These are phyloP conservation scores for Exophiala mesophila DNA, from an alignment of 2,329 filamentous ascomycete species.

Conservation along the genomic window DNA sequence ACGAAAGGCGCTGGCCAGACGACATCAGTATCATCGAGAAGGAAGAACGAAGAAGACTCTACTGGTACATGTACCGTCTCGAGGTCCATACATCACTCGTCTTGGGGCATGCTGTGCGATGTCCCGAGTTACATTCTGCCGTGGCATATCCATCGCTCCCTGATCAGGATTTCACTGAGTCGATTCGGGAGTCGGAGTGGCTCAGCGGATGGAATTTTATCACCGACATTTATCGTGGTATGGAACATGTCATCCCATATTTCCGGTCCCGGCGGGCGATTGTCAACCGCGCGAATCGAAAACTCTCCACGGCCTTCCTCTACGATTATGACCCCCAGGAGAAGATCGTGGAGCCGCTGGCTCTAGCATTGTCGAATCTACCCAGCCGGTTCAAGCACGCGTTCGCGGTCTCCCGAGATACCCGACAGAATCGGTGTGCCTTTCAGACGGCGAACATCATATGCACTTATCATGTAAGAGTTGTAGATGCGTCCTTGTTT, in stretches of 20 bases:
- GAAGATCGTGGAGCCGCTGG: slow-evolving; percentile 2
- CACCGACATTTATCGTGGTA: slow-evolving; percentile 9
- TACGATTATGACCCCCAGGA: slow-evolving; percentile 5
- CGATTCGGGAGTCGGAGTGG: slow-evolving; percentile 3
- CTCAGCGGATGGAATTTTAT: slow-evolving; percentile 11
- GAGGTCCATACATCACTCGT: slow-evolving; percentile 11
- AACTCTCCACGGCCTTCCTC: slow-evolving; percentile 1
- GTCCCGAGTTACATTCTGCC: slow-evolving; percentile 8
- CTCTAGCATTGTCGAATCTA: not conserved
- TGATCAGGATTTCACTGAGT: slow-evolving; percentile 6
- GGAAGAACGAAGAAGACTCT: slow-evolving; percentile 9
- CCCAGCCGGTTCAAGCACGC: slow-evolving; percentile 5
- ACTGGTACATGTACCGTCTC: slow-evolving; percentile 13
- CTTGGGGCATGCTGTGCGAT: slow-evolving; percentile 9
- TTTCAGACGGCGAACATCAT: slow-evolving; percentile 12
- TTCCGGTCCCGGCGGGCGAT: slow-evolving; percentile 4
- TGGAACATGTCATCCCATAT: slow-evolving; percentile 9
- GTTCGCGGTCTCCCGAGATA: not conserved
- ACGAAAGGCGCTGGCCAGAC: slow-evolving; percentile 9
- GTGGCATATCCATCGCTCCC: slow-evolving; percentile 6
- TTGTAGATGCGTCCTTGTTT: not conserved
- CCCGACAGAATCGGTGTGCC: slow-evolving; percentile 7
- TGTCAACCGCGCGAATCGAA: not conserved
- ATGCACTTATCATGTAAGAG: slow-evolving; percentile 8
- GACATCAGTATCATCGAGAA: slow-evolving; percentile 4